phyloP scores from a whole-genome alignment of 225 moss, liverwort and hornwort species.

The Pseudisothecium myosuroides region DNA sequence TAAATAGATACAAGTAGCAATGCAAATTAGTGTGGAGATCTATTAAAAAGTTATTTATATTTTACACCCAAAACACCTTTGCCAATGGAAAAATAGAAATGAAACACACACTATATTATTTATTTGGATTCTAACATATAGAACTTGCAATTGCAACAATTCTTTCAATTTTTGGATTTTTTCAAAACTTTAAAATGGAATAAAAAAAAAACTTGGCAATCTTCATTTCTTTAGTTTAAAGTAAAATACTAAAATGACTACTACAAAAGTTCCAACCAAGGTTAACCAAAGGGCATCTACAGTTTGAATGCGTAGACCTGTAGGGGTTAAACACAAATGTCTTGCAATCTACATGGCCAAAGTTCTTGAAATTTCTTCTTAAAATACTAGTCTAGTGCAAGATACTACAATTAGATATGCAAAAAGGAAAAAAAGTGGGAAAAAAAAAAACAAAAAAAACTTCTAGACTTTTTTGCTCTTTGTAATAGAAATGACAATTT shows the following conservation, averaged over 20 bases:
- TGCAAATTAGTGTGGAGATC: background rate
- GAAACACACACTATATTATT: background rate
- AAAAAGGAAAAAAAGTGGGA: too few species aligned
- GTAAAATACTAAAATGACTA: background rate
- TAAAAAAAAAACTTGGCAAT: background rate
- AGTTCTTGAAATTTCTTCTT: background rate
- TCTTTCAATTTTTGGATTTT: background rate
- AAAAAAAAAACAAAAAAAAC: too few species aligned
- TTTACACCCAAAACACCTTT: background rate
- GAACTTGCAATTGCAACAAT: background rate
- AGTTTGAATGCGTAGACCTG: too few species aligned
- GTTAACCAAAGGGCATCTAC: background rate
- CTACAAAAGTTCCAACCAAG: background rate
- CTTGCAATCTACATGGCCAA: background rate
- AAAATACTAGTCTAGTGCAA: background rate
- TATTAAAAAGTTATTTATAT: background rate
- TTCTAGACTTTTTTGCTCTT: background rate
- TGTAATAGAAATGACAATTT: background rate
- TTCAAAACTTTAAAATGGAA: background rate
- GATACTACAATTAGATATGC: background rate
- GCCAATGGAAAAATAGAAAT: background rate
- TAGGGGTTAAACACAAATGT: background rate
- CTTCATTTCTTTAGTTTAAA: background rate
- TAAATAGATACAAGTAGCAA: background rate
- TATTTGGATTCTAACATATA: background rate